Conservation (phyloP, 2,329 filamentous ascomycete species). For the Anisogramma anomala region DNA sequence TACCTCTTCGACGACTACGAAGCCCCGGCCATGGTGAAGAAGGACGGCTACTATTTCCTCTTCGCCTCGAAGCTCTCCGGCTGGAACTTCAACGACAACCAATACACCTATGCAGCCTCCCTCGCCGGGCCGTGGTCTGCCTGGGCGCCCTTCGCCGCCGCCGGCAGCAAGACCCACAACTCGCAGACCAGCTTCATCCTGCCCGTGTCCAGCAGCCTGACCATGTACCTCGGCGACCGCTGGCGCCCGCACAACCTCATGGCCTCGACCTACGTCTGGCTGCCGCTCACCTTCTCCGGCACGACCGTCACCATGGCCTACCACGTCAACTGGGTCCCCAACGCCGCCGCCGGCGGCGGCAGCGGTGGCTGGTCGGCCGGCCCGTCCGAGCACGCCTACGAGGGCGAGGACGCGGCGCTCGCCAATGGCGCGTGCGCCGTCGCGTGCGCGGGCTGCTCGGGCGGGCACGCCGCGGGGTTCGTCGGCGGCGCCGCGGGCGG, state of each 20-base stretch:
- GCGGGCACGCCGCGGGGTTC: constrained; percentile 39
- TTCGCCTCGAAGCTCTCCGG: constrained; percentile 47
- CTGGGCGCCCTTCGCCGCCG: constrained; percentile 46
- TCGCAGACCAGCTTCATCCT: constrained; percentile 51
- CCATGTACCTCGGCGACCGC: constrained; percentile 55
- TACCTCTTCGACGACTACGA: constrained; percentile 45
- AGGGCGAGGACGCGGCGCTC: constrained; percentile 39
- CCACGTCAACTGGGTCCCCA: constrained; percentile 41
- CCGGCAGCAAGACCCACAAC: constrained; percentile 44
- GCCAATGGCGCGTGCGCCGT: constrained; percentile 33
- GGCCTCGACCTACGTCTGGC: constrained; percentile 53
- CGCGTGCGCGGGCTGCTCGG: constrained; percentile 42
- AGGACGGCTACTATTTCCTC: constrained; percentile 50
- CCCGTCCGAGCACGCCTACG: constrained; percentile 34
- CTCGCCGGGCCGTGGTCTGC: constrained; percentile 39
- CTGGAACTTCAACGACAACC: constrained; percentile 52
- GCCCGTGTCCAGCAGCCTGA: constrained; percentile 26
- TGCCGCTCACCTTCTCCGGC: constrained; percentile 45
- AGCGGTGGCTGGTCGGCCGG: constrained; percentile 21
- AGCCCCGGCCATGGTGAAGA: constrained; percentile 51
- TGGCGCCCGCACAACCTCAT: constrained; percentile 49
- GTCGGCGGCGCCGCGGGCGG: constrained; percentile 38
- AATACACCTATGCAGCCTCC: constrained; percentile 21
- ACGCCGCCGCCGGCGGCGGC: constrained; percentile 11
- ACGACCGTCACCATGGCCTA: constrained; percentile 39